Conservation (phyloP, 345 rosid species). For the Arabidopsis arenosa region DNA sequence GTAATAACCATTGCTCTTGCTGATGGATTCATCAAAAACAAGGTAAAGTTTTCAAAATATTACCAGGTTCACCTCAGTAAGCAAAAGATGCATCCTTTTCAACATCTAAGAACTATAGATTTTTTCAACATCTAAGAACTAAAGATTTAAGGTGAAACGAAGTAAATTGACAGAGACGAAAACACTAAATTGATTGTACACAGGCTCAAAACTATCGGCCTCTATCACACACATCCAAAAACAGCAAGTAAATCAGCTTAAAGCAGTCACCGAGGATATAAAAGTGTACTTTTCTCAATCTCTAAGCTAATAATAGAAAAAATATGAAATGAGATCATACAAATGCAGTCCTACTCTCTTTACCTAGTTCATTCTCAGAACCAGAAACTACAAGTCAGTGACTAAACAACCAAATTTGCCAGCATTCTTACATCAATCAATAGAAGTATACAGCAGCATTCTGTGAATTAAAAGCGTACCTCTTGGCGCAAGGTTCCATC, state of each 20-base stretch:
- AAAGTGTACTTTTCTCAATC: slow-evolving; percentile 3
- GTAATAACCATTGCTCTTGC: neutral
- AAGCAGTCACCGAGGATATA: neutral
- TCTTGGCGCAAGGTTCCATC: slow-evolving; percentile 86
- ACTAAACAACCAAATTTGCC: slow-evolving; percentile 48
- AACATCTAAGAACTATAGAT: neutral
- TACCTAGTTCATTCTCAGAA: slow-evolving; percentile 10
- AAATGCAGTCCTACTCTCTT: neutral
- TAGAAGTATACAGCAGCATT: neutral
- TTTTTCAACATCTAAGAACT: neutral
- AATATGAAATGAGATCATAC: slow-evolving; percentile 1
- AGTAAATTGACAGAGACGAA: slow-evolving; percentile 12
- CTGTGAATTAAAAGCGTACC: slow-evolving; percentile 47
- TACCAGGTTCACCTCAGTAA: neutral
- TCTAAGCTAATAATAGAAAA: slow-evolving; percentile 1
- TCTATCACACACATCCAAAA: neutral
- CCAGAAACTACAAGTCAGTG: neutral
- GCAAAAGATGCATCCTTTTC: slow-evolving; percentile 10
- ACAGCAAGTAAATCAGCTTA: slow-evolving; percentile 2
- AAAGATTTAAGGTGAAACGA: neutral
- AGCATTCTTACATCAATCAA: slow-evolving; percentile 41
- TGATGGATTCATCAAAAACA: neutral
- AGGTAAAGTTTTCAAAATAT: slow-evolving; percentile 9
- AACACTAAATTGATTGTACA: neutral
- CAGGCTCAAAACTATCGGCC: neutral